Evolutionary conservation across 1,139 yeast species (phyloP).

Genomic region (Saccharomycopsis hybrid): DNA sequence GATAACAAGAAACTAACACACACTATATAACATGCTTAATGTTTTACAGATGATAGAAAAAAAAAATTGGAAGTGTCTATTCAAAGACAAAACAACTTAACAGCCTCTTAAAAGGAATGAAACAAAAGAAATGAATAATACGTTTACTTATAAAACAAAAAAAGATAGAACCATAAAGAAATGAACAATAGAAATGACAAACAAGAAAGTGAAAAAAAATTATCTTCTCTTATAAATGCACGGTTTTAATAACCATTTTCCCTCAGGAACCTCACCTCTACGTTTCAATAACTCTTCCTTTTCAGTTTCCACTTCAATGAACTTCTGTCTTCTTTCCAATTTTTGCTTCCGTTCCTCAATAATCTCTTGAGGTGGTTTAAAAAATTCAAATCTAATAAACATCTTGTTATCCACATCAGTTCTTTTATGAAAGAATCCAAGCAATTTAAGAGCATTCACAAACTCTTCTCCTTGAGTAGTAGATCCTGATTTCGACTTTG

Average conservation of each 20-base stretch:
- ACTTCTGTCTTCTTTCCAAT: conserved; percentile 58
- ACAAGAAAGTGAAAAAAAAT: conserved; percentile 1
- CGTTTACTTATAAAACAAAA: no score
- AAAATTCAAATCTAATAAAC: conserved; percentile 92
- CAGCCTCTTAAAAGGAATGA: no score
- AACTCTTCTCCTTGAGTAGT: conserved; percentile 59
- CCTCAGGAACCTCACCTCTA: conserved; percentile 61
- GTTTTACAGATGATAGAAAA: no score
- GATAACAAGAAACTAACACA: no score
- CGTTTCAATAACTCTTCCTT: conserved; percentile 50
- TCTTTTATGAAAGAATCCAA: conserved; percentile 81
- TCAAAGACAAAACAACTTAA: no score
- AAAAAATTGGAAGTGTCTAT: no score
- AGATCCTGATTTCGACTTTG: conserved; percentile 28
- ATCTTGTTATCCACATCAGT: conserved; percentile 87
- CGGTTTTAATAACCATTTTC: conserved; percentile 87
- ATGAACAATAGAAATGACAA: no score
- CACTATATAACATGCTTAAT: no score
- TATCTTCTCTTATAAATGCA: conserved; percentile 91
- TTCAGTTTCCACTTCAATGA: conserved; percentile 63
- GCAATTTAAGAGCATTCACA: conserved; percentile 63
- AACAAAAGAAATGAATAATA: no score
- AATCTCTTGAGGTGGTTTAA: conserved; percentile 74
- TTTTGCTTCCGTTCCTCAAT: conserved; percentile 59
- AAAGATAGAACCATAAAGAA: no score